Percentiles rank a stretch among this genome's conserved stretches.
Conservation (phyloP, 352 stramenopile species). For the Phytophthora sp. region DNA sequence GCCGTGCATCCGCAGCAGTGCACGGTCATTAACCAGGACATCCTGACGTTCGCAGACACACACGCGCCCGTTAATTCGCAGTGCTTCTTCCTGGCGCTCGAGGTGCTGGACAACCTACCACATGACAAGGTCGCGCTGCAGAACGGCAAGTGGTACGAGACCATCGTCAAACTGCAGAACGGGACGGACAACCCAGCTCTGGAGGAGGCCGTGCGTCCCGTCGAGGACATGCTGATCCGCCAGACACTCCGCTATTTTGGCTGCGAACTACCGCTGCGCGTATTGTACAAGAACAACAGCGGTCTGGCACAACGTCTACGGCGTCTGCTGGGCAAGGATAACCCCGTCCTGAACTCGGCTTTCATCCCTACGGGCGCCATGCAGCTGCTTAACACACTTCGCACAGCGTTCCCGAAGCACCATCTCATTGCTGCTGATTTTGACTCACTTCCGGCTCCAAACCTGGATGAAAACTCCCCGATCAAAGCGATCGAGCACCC, state of each 20-base stretch:
- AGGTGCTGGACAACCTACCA: constrained; percentile 92
- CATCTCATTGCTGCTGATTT: constrained; percentile 91
- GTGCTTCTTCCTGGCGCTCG: constrained; percentile 88
- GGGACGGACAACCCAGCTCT: constrained; percentile 26
- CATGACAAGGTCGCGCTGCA: constrained; percentile 89
- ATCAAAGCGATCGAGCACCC: constrained; percentile 67
- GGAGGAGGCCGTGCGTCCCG: constrained; percentile 52
- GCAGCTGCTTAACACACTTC: constrained; percentile 86
- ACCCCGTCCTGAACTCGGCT: constrained; percentile 62
- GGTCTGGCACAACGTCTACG: constrained; percentile 60
- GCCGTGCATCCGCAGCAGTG: constrained; percentile 65
- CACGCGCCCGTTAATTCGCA: constrained; percentile 52
- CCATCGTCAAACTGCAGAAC: constrained; percentile 48
- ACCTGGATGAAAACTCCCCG: constrained; percentile 52
- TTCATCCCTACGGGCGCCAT: constrained; percentile 90
- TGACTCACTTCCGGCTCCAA: constrained; percentile 80
- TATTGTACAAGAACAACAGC: constrained; percentile 68
- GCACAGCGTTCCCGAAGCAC: constrained; percentile 80
- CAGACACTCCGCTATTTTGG: constrained; percentile 78
- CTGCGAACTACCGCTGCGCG: constrained; percentile 70
- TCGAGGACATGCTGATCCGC: constrained; percentile 75
- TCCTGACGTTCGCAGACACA: constrained; percentile 74
- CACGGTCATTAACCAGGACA: constrained; percentile 82
- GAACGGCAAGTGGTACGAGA: constrained; percentile 84
- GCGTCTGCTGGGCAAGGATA: constrained; percentile 53